These are phyloP conservation scores for Crassisporium funariophilum DNA, from an alignment of 768 basidiomycete genomes.

Conservation along the genomic window DNA sequence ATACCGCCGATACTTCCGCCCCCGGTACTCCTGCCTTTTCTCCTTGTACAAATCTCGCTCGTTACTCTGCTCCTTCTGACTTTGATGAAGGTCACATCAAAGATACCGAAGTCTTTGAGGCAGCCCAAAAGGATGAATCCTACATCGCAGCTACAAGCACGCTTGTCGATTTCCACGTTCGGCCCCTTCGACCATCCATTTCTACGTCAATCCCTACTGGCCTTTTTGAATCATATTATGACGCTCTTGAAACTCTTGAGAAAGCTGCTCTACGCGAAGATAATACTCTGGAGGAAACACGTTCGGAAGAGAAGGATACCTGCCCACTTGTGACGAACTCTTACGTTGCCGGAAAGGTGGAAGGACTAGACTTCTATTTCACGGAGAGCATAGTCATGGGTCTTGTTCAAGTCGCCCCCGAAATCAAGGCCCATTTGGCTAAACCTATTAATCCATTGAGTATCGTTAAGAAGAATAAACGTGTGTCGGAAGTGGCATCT, in stretches of 20 bases:
- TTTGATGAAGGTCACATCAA: no score
- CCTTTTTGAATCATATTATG: background rate
- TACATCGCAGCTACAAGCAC: no score
- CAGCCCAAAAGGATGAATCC: no score
- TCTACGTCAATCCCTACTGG: background rate
- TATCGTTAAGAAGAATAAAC: constrained; percentile 11
- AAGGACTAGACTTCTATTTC: no score
- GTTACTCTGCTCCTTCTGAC: background rate
- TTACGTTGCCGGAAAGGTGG: no score
- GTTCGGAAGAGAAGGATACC: background rate
- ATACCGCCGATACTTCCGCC: constrained; percentile 14
- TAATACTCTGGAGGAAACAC: background rate
- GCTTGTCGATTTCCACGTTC: background rate
- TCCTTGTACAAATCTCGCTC: background rate
- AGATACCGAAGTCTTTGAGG: no score
- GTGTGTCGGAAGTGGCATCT: background rate
- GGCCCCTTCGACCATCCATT: background rate
- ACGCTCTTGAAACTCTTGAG: background rate
- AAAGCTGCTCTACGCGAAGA: background rate
- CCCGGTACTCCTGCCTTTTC: background rate
- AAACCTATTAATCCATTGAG: constrained; percentile 2
- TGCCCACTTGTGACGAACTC: no score
- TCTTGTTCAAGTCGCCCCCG: no score
- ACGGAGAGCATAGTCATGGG: no score
- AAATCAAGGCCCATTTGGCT: no score